Conservation (phyloP, 441 rosid genomes). For the Populus trichocarpa region DNA sequence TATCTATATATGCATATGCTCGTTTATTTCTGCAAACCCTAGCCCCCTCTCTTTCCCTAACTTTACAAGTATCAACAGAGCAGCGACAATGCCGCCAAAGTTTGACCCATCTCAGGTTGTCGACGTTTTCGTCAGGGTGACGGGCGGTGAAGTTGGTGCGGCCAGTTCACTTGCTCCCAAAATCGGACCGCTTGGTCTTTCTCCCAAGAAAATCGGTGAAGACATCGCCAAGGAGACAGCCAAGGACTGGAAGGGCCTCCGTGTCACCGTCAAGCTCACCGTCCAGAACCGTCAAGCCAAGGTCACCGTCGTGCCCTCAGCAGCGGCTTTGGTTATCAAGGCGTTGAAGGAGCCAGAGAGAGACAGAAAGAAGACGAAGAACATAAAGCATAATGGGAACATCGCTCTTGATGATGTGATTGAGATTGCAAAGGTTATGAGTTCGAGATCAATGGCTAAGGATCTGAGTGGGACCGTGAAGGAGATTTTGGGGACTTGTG, state of each 20-base stretch:
- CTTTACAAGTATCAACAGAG: background rate
- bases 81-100: conserved; percentile 65
- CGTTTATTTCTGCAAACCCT: background rate
- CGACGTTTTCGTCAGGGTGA: conserved; percentile 76
- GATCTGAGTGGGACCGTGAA: conserved; percentile 70
- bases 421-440: conserved; percentile 79
- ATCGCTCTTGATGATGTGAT: conserved; percentile 76
- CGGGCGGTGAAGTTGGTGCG: conserved; percentile 91
- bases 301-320: conserved; percentile 78
- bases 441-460: conserved; percentile 74
- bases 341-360: conserved; percentile 84
- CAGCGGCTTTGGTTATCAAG: conserved; percentile 79
- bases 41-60: background rate
- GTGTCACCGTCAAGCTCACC: conserved; percentile 76
- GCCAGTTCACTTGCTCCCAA: conserved; percentile 69
- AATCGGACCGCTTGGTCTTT: conserved; percentile 78
- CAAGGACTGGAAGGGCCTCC: conserved; percentile 84
- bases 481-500: conserved; percentile 84
- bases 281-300: conserved; percentile 90
- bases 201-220: conserved; percentile 88
- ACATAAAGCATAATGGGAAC: conserved; percentile 71
- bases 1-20: background rate
- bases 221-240: conserved; percentile 89
- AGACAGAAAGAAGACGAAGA: conserved; percentile 80
- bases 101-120: conserved; percentile 74